Conservation (phyloP, 2,329 filamentous ascomycete genomes). For the Ophiocordyceps camponoti-floridani region DNA sequence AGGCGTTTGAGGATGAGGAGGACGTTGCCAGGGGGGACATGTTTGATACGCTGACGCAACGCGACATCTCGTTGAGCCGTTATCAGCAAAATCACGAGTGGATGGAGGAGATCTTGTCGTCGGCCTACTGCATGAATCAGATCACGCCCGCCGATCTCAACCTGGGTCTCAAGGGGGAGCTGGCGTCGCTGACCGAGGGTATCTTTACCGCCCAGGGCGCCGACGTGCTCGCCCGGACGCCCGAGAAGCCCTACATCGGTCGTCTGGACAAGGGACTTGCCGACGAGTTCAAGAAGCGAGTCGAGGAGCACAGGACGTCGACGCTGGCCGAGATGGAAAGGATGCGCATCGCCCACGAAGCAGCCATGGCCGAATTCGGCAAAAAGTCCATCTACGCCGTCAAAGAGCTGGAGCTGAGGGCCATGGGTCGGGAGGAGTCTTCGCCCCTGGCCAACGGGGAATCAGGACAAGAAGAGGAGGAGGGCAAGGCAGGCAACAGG, state of each 20-base stretch:
- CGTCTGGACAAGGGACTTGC: constrained; percentile 59
- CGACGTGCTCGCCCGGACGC: constrained; percentile 24
- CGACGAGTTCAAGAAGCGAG: constrained; percentile 67
- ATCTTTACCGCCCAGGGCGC: constrained; percentile 53
- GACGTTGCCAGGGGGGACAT: constrained; percentile 75
- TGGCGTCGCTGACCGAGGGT: constrained; percentile 65
- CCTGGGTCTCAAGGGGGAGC: constrained; percentile 65
- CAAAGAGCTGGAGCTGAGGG: constrained; percentile 60
- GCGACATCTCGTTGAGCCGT: constrained; percentile 71
- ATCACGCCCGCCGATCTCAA: constrained; percentile 79
- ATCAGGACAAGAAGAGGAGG: constrained; percentile 17
- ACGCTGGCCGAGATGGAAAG: constrained; percentile 69
- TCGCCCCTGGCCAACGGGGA: constrained; percentile 6
- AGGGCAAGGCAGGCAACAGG: constrained; percentile 18
- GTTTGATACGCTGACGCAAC: constrained; percentile 75
- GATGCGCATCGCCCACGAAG: constrained; percentile 64
- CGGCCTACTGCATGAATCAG: constrained; percentile 69
- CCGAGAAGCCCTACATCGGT: constrained; percentile 40
- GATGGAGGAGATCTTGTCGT: constrained; percentile 96
- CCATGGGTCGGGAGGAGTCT: constrained; percentile 40
- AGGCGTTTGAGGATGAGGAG: constrained; percentile 66
- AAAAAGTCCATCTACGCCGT: constrained; percentile 50
- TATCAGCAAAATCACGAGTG: constrained; percentile 95
- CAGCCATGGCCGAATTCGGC: constrained; percentile 57
- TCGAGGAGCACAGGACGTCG: constrained; percentile 51